phyloP scores from a whole-genome alignment of 2,329 filamentous ascomycete genomes.

The Sporothrix brunneoviolacea region DNA sequence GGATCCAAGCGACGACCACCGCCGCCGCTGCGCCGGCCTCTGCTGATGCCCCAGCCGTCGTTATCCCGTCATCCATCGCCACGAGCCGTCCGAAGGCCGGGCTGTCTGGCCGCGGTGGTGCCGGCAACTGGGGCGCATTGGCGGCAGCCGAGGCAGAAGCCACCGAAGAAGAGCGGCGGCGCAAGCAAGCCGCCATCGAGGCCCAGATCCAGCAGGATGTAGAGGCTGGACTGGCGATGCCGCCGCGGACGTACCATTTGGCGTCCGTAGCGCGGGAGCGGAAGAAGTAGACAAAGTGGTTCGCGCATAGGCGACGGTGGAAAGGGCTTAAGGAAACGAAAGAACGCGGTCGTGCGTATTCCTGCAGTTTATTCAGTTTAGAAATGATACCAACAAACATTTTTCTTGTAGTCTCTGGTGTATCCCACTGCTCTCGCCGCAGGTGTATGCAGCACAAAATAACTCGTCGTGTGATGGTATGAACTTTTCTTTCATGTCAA shows the following conservation, averaged over 20 bases:
- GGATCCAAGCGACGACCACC: slow-evolving; percentile 15
- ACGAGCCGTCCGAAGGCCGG: slow-evolving; percentile 19
- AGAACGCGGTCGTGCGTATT: too few relatives aligned
- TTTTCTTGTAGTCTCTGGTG: too few relatives aligned
- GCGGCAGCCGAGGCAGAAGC: slow-evolving; percentile 21
- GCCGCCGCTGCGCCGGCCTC: slow-evolving; percentile 21
- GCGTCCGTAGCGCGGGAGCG: slow-evolving; percentile 8
- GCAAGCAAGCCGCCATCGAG: slow-evolving; percentile 34
- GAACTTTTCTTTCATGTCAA: too few relatives aligned
- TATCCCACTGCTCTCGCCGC: too few relatives aligned
- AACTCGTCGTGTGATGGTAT: too few relatives aligned
- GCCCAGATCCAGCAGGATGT: slow-evolving; percentile 39
- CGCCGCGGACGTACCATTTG: slow-evolving; percentile 36
- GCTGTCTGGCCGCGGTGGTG: slow-evolving; percentile 47
- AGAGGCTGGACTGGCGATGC: slow-evolving; percentile 40
- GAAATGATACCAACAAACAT: slow-evolving; percentile 3
- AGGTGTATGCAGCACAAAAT: too few relatives aligned
- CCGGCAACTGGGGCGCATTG: slow-evolving; percentile 44
- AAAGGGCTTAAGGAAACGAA: too few relatives aligned
- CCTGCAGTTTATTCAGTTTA: neutral
- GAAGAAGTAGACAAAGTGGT: slow-evolving; percentile 4
- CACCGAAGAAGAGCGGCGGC: slow-evolving; percentile 27
- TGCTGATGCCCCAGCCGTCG: slow-evolving; percentile 17
- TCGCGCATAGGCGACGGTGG: neutral
- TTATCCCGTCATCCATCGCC: neutral